Conservation (phyloP, 1,284 basidiomycete species). For the Athelia sp. region DNA sequence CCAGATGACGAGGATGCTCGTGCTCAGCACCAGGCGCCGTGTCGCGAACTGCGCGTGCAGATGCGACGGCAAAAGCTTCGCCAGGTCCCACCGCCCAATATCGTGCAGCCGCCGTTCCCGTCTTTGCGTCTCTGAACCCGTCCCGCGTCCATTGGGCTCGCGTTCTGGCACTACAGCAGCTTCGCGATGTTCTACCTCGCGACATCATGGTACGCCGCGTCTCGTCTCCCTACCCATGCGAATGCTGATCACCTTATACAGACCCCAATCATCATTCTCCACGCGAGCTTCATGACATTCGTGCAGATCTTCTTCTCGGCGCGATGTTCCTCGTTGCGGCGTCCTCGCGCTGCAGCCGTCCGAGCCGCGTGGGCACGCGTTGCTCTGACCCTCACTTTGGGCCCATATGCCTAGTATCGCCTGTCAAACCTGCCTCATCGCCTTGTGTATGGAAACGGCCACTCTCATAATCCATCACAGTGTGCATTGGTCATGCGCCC, state of each 20-base stretch:
- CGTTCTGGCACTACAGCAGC: slow-evolving; percentile 67
- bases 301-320: slow-evolving; percentile 69
- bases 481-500: no score
- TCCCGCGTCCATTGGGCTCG: slow-evolving; percentile 71
- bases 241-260: slow-evolving; percentile 13
- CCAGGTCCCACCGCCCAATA: no score
- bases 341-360: slow-evolving; percentile 54
- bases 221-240: neutral
- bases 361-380: slow-evolving; percentile 66
- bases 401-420: no score
- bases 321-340: slow-evolving; percentile 57
- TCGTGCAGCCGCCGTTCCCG: no score
- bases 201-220: slow-evolving; percentile 47
- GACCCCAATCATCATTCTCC: slow-evolving; percentile 66
- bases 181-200: slow-evolving; percentile 60
- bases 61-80: no score
- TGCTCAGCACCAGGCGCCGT: no score
- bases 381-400: slow-evolving; percentile 42
- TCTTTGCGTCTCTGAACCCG: slow-evolving; percentile 46
- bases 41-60: no score
- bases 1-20: slow-evolving; percentile 40
- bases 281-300: slow-evolving; percentile 51
- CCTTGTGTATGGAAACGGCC: no score
- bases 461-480: no score
- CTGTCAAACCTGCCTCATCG: no score